Base-by-base conservation (phyloP, 169 alveolate genomes). In the Perkinsus chesapeaki region DNA sequence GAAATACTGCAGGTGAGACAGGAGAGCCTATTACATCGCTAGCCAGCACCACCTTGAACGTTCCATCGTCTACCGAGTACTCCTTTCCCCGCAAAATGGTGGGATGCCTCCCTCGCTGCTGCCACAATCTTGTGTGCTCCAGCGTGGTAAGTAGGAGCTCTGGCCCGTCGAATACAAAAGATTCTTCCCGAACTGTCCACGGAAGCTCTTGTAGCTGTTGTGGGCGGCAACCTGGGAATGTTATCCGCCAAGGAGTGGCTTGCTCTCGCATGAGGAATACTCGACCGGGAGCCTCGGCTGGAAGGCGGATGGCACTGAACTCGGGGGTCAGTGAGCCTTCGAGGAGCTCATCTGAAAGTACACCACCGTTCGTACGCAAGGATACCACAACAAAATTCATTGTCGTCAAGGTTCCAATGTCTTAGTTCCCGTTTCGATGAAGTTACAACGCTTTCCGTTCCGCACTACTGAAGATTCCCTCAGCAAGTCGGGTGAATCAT, bases 161-260 rank as follows among this genome's bases (percentile, higher is more conserved):
- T 27, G 82, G 82, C 12, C 82, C 82, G 31, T 60, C 82, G 82
- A 60, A 60, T 20, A 60, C 82, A 60, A 60, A 60, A 23, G 82
- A 60, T 60, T 60, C 82, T 34, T 60, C 82, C 12, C 82, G 3
- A 7, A 60, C 82, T 34, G 82, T 60, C 82, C 82, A 60, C 82
- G 82, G 82, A 9, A 60, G 82, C 1, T 60, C 82, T 1, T 60
- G 82, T 27, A 60, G 37, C 27, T 60, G 82, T 34, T 60, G 82
- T 20, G 82, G 82, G 12, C 37, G 82, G 23, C 82, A 60, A 34
- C 82, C 82, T 60, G 82, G 82, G 82, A 20, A 60, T 7, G 82
- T 60, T 60, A 60, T 60, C 37, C 82, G 82, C 82, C 82, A 60
- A 60, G 82, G 82, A 60, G 82, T 60, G 82, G 82, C 82, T 60